Conservation (phyloP, 129 eudicot genomes). For the Flaveria linearis region DNA sequence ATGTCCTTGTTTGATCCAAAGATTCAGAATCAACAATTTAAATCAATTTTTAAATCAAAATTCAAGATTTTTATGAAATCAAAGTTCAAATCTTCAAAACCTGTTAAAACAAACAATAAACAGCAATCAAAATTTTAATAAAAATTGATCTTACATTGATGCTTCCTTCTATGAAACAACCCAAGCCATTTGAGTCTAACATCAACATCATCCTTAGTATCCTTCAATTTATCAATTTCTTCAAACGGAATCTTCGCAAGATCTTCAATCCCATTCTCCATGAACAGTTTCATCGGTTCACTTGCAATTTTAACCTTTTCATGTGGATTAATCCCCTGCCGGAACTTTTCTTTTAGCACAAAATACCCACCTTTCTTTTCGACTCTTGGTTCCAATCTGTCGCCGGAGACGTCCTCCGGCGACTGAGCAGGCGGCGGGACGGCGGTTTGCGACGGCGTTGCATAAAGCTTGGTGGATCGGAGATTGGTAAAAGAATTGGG, state of each 20-base stretch:
- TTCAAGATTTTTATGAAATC: neutral
- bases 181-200: slow-evolving; percentile 98
- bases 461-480: neutral
- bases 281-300: slow-evolving; percentile 87
- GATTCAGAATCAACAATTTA: neutral
- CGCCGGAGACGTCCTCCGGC: slow-evolving; percentile 34
- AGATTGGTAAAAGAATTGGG: neutral
- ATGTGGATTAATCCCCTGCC: slow-evolving; percentile 83
- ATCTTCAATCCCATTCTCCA: slow-evolving; percentile 83
- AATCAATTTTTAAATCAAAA: neutral
- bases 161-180: slow-evolving; percentile 89
- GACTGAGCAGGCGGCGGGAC: slow-evolving; percentile 40
- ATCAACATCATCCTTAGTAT: slow-evolving; percentile 85
- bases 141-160: slow-evolving; percentile 65
- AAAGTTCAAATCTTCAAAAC: neutral
- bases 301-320: slow-evolving; percentile 81
- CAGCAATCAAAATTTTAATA: neutral
- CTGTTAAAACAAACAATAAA: neutral
- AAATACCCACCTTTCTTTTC: slow-evolving; percentile 71
- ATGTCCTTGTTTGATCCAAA: slow-evolving; percentile 24
- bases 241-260: slow-evolving; percentile 69
- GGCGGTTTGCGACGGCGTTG: slow-evolving; percentile 29
- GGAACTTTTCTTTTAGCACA: slow-evolving; percentile 82
- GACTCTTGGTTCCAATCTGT: slow-evolving; percentile 85
- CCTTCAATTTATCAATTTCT: slow-evolving; percentile 64